phyloP scores from a whole-genome alignment of 345 rosid genomes.

The Psidium guajava region DNA sequence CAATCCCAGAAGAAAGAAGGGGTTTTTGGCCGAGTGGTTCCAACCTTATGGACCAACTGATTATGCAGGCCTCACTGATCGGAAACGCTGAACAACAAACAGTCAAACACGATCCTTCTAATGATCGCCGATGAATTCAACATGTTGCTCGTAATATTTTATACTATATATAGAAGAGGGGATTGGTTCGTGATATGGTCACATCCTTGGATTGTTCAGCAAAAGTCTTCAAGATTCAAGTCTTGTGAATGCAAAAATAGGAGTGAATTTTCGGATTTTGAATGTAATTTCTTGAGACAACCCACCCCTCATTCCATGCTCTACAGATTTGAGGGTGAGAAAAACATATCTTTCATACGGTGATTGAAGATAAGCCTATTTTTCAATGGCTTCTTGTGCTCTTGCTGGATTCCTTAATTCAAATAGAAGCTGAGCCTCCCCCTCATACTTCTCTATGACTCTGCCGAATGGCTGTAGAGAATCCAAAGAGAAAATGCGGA shows the following conservation, averaged over 20 bases:
- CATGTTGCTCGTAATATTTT: not conserved
- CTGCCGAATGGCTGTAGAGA: not conserved
- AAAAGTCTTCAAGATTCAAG: not conserved
- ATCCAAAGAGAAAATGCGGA: not conserved
- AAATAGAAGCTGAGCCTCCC: not conserved
- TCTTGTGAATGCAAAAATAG: not conserved
- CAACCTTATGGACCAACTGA: conserved; percentile 19
- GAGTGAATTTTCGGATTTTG: not conserved
- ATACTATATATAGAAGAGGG: not conserved
- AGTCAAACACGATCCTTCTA: not conserved
- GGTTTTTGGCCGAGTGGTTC: conserved; percentile 15
- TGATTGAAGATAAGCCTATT: not conserved
- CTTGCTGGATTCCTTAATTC: not conserved
- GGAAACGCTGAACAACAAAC: not conserved
- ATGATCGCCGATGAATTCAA: not conserved
- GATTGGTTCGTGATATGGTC: not conserved
- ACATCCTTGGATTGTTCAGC: not conserved
- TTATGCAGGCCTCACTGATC: conserved; percentile 1
- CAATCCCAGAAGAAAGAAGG: conserved; percentile 15
- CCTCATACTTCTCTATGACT: not conserved
- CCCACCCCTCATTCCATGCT: not conserved
- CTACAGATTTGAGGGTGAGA: not conserved
- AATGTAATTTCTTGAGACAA: not conserved
- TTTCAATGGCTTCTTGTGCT: not conserved
- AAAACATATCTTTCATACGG: not conserved